A percentile compares a stretch with the other conserved stretches of the same genome.
Conservation (phyloP, 352 stramenopile genomes). For the Phytophthora brassicae region DNA sequence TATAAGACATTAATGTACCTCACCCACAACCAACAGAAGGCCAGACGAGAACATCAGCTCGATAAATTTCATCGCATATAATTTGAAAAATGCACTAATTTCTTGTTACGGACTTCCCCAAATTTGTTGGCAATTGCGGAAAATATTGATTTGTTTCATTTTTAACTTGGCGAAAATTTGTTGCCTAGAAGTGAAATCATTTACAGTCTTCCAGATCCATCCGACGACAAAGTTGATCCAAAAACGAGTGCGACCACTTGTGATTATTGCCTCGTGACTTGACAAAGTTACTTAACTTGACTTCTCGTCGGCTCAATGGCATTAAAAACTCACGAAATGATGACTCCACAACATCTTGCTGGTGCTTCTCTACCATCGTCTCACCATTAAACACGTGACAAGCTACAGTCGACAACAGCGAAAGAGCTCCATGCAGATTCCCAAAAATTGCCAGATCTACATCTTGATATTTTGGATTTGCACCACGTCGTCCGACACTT, state of each 20-base stretch:
- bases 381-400: slow-evolving; percentile 44
- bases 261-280: slow-evolving; percentile 29
- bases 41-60: too few species aligned
- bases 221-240: slow-evolving; percentile 40
- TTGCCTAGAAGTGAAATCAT: neutral
- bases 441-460: slow-evolving; percentile 9
- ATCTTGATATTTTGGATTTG: slow-evolving; percentile 14
- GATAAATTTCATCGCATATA: too few species aligned
- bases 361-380: slow-evolving; percentile 24
- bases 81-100: too few species aligned
- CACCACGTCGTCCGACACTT: slow-evolving; percentile 15
- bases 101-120: too few species aligned
- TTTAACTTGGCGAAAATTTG: too few species aligned
- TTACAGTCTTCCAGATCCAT: slow-evolving; percentile 43
- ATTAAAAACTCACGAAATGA: slow-evolving; percentile 23
- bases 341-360: slow-evolving; percentile 13
- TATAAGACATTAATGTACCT: neutral
- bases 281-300: slow-evolving; percentile 29
- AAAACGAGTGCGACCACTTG: slow-evolving; percentile 41
- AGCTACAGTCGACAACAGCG: slow-evolving; percentile 5
- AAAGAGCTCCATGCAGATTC: neutral
- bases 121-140: too few species aligned
- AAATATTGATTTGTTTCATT: slow-evolving; percentile 27
- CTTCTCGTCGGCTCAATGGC: slow-evolving; percentile 19
- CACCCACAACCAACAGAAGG: too few species aligned